These are phyloP conservation scores for Ophiocordyceps camponoti-saundersi DNA, from an alignment of 2,329 filamentous ascomycete species.

Conservation along the genomic window DNA sequence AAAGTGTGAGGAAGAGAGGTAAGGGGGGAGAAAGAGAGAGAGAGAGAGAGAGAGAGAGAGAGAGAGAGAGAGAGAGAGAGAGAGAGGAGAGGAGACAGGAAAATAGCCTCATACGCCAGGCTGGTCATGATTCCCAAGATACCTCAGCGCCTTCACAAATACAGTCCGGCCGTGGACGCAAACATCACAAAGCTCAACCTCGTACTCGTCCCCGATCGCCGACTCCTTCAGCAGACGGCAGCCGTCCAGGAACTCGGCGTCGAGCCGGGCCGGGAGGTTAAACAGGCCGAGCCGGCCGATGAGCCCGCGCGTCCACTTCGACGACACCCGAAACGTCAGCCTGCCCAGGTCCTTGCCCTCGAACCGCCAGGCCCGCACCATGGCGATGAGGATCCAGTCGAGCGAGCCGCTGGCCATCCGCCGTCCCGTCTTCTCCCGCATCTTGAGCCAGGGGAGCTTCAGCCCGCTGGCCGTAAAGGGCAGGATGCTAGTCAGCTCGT, in stretches of 20 bases:
- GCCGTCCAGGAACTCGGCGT: conserved; percentile 18
- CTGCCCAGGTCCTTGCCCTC: conserved; percentile 28
- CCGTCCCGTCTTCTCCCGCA: conserved; percentile 34
- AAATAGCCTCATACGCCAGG: neutral
- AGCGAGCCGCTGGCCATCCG: conserved; percentile 24
- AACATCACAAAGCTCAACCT: conserved; percentile 36
- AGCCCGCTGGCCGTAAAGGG: conserved; percentile 27
- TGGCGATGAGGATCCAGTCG: conserved; percentile 41
- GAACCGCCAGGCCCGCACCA: conserved; percentile 42
- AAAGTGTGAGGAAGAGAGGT: too few relatives aligned
- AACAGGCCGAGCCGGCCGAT: conserved; percentile 33
- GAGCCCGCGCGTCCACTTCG: conserved; percentile 16
- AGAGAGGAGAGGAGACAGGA: too few relatives aligned
- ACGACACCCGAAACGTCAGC: conserved; percentile 29
- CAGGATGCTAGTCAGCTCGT: conserved; percentile 19
- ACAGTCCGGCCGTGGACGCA: conserved; percentile 30
- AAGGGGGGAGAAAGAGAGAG: too few relatives aligned
- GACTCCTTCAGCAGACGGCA: conserved; percentile 24
- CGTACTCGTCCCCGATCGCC: conserved; percentile 32
- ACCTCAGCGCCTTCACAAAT: conserved; percentile 24
- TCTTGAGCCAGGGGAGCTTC: conserved; percentile 29
- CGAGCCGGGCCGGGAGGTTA: conserved; percentile 24
- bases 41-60: too few relatives aligned
- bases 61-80: too few relatives aligned
- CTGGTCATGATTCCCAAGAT: conserved; percentile 5